Conservation (phyloP, 352 stramenopile species). For the Thraustochytrium striatum region DNA sequence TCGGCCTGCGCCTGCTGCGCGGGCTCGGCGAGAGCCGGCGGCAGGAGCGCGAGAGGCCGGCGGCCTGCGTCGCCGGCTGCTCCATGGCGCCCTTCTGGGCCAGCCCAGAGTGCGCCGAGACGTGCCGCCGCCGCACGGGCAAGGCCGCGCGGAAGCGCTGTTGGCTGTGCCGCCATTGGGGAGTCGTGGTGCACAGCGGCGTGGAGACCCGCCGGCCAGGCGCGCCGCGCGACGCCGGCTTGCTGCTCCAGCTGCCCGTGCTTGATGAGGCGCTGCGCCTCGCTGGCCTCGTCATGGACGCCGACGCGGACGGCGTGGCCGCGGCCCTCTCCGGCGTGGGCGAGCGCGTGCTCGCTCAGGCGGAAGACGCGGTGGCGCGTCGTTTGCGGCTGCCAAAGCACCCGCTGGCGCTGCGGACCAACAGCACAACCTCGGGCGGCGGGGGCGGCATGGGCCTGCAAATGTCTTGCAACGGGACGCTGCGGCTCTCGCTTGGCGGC, state of each 20-base stretch:
- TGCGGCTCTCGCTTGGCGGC: slow-evolving; percentile 13
- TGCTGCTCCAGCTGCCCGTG: slow-evolving; percentile 17
- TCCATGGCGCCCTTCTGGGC: slow-evolving; percentile 24
- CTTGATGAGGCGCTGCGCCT: background rate
- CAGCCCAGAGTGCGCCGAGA: background rate
- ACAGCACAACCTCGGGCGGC: background rate
- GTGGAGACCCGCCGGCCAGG: background rate
- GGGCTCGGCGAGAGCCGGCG: too few relatives aligned
- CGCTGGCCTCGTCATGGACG: background rate
- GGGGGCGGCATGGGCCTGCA: slow-evolving; percentile 31
- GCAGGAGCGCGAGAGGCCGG: too few relatives aligned
- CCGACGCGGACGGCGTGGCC: background rate
- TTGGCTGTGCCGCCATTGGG: slow-evolving; percentile 38
- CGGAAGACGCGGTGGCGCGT: background rate
- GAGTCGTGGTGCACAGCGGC: background rate
- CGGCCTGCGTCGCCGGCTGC: too few relatives aligned
- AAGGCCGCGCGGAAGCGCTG: background rate
- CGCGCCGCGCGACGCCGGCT: background rate
- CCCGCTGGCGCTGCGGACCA: background rate
- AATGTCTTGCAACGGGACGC: slow-evolving; percentile 14
- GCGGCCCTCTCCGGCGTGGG: background rate
- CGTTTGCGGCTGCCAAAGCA: background rate
- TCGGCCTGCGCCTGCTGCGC: too few relatives aligned
- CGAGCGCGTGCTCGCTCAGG: background rate
- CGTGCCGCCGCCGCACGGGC: background rate